These are phyloP conservation scores for Nicotiana knightiana DNA, from an alignment of 257 asterid genomes.

Conservation along the genomic window DNA sequence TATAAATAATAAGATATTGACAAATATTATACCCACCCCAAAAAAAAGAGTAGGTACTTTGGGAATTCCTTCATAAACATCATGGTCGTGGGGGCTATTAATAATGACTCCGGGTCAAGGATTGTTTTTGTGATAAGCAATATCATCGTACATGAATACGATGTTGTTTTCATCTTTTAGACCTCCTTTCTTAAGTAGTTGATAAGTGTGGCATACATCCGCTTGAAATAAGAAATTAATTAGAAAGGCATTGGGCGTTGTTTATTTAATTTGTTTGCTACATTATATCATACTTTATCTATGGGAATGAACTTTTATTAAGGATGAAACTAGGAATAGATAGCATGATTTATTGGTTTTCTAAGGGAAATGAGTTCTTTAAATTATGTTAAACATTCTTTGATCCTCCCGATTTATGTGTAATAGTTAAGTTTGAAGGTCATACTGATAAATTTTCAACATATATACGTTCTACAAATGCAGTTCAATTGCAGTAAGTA, in stretches of 20 bases:
- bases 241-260: background rate
- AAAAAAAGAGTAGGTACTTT: conserved; percentile 37
- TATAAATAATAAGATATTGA: background rate
- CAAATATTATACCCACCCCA: background rate
- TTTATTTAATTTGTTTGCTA: too few species aligned
- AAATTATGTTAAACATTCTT: background rate
- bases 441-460: background rate
- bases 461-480: background rate
- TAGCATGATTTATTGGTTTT: background rate
- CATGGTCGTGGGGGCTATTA: conserved; percentile 64
- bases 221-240: conserved; percentile 36
- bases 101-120: conserved; percentile 67
- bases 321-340: background rate
- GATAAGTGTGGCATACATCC: conserved; percentile 91
- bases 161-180: conserved; percentile 73
- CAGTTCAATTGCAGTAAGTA: too few species aligned
- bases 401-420: background rate
- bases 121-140: conserved; percentile 57
- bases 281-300: too few species aligned
- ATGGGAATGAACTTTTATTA: background rate
- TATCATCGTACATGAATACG: conserved; percentile 22
- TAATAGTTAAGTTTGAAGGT: background rate
- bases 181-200: conserved; percentile 69
- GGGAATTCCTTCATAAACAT: conserved; percentile 85
- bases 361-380: background rate